A percentile compares a stretch with the other conserved stretches of the same genome.
Evolutionary conservation across 441 rosid genomes (phyloP).

Genomic region (Bruguiera hainesii): DNA sequence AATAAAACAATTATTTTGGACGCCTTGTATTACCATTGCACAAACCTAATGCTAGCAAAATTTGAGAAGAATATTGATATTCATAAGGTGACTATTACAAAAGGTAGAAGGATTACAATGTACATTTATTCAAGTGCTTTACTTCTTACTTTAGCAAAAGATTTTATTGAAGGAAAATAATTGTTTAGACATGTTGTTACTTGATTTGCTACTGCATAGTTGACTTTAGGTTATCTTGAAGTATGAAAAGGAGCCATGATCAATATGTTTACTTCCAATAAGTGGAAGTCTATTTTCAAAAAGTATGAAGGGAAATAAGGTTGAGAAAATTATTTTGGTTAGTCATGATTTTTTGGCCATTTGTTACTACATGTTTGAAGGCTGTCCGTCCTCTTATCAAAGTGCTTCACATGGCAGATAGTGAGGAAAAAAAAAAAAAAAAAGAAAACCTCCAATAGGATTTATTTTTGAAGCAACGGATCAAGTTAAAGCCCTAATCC

Average conservation of each 20-base stretch:
- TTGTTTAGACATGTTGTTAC: not conserved
- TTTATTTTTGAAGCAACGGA: not conserved
- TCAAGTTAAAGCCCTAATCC: not conserved
- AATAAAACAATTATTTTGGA: no score
- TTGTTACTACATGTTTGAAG: not conserved
- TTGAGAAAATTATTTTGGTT: conserved; percentile 1
- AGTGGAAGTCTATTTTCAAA: not conserved
- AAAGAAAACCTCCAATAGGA: not conserved
- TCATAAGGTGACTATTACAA: conserved; percentile 8
- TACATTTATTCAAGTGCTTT: conserved; percentile 12
- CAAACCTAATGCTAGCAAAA: not conserved
- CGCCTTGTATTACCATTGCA: no score
- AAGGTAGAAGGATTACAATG: conserved; percentile 4
- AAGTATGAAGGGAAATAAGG: not conserved
- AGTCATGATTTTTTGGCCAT: no score
- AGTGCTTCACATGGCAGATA: not conserved
- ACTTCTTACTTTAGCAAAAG: no score
- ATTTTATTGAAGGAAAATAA: not conserved
- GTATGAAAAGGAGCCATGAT: not conserved
- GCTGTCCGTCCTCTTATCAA: not conserved
- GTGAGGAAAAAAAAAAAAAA: not conserved
- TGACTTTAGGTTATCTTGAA: not conserved
- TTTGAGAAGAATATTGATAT: conserved; percentile 12
- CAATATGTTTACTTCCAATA: not conserved
- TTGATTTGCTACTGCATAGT: conserved; percentile 3